Conservation (phyloP, 352 stramenopile genomes). For the Saprolegnia diclina region DNA sequence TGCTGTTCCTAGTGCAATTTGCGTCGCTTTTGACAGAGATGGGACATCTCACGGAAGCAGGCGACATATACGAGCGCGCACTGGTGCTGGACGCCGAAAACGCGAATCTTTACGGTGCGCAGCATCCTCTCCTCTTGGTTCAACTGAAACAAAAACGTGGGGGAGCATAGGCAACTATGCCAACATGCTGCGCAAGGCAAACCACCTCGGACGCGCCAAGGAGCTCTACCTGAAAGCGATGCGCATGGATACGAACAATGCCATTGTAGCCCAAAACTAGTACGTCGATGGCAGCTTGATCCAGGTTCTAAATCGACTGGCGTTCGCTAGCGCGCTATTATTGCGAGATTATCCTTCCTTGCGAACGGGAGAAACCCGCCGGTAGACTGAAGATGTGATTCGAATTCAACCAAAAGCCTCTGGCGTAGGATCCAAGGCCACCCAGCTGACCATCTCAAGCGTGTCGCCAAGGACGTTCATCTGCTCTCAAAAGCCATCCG, state of each 20-base stretch:
- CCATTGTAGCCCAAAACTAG: conserved; percentile 16
- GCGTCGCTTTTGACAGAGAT: conserved; percentile 17
- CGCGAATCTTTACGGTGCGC: conserved; percentile 6
- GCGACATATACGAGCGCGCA: conserved; percentile 1
- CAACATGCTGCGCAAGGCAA: conserved; percentile 10
- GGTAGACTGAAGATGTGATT: not conserved
- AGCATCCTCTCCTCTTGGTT: not conserved
- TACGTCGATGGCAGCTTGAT: not conserved
- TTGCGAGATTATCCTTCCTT: conserved; percentile 15
- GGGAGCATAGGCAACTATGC: conserved; percentile 13
- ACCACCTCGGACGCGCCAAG: not conserved
- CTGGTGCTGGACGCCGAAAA: conserved; percentile 1
- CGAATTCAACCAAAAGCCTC: not conserved
- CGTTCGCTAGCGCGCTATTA: conserved; percentile 8
- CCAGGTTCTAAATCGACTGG: not conserved
- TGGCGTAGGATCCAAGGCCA: conserved; percentile 20
- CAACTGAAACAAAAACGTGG: too few relatives aligned
- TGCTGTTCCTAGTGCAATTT: conserved; percentile 5
- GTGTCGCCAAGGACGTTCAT: not conserved
- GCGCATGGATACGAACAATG: not conserved
- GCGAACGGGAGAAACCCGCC: conserved; percentile 15
- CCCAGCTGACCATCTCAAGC: conserved; percentile 1
- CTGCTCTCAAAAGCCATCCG: not conserved
- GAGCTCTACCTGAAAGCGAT: conserved; percentile 7
- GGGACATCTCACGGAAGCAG: not conserved